Evolutionary conservation across 805 yeast genomes (phyloP).

Genomic region (Ogataea nonfermentans): DNA sequence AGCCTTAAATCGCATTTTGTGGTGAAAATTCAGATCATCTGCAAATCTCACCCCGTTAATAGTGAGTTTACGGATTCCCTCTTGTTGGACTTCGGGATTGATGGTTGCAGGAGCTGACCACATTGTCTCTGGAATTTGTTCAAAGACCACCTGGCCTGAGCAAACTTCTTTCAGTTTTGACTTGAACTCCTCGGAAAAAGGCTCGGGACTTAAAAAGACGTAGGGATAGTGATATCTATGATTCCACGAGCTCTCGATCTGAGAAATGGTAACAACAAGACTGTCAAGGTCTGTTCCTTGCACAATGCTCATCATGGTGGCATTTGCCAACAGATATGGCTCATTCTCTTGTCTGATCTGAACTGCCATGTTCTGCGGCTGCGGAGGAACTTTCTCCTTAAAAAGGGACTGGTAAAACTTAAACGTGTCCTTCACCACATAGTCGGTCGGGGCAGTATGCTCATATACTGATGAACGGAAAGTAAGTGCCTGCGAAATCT

Average conservation of each 20-base stretch:
- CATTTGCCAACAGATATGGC: conserved; percentile 45
- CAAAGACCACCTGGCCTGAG: conserved; percentile 28
- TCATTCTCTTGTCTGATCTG: conserved; percentile 17
- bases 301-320: conserved; percentile 66
- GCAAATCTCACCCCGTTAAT: conserved; percentile 65
- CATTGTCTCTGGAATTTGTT: conserved; percentile 35
- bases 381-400: conserved; percentile 34
- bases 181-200: conserved; percentile 58
- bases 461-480: conserved; percentile 16
- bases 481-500: conserved; percentile 8
- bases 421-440: conserved; percentile 37
- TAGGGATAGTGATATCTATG: conserved; percentile 68
- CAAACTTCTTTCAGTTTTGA: conserved; percentile 36
- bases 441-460: conserved; percentile 15
- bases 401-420: conserved; percentile 37
- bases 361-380: conserved; percentile 41
- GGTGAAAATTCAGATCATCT: conserved; percentile 69
- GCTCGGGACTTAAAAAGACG: conserved; percentile 66
- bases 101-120: conserved; percentile 63
- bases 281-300: conserved; percentile 54
- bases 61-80: conserved; percentile 21
- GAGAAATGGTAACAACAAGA: conserved; percentile 49
- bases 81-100: conserved; percentile 36
- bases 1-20: conserved; percentile 85
- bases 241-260: conserved; percentile 62